Conservation (phyloP, 1,284 basidiomycete genomes). For the Cystobasidium sp. region DNA sequence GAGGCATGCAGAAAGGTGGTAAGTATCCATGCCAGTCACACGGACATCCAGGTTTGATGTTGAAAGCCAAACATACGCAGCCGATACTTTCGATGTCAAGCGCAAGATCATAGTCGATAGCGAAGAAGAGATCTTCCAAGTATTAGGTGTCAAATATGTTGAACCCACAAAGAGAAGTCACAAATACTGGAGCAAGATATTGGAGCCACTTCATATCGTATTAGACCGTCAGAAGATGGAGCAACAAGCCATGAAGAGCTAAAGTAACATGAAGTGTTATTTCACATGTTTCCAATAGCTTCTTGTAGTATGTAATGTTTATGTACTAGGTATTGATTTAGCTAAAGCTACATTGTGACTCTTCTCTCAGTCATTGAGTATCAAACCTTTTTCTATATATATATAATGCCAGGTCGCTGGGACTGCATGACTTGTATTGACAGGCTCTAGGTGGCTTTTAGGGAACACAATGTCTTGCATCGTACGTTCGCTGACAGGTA, state of each 20-base stretch:
- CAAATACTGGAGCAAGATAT: conserved; percentile 20
- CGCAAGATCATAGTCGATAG: conserved; percentile 46
- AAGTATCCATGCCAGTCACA: not conserved
- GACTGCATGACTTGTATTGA: no score
- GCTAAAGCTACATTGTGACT: no score
- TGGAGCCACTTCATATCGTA: not conserved
- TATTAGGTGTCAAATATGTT: conserved; percentile 48
- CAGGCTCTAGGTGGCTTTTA: no score
- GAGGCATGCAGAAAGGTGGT: conserved; percentile 39
- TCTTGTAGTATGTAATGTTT: no score
- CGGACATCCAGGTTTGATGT: not conserved
- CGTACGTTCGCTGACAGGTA: not conserved
- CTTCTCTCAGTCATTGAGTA: no score
- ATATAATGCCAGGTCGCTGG: no score
- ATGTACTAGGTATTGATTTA: no score
- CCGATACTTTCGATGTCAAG: conserved; percentile 47
- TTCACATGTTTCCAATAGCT: no score
- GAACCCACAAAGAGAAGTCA: conserved; percentile 20
- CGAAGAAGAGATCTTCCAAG: conserved; percentile 49
- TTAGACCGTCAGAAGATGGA: not conserved
- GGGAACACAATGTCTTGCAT: not conserved
- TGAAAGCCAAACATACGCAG: conserved; percentile 12
- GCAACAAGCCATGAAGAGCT: not conserved
- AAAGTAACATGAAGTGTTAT: not conserved
- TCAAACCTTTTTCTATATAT: no score